These are phyloP conservation scores for Uronychia setigera DNA, from an alignment of 73 alveolate genomes.

Conservation along the genomic window DNA sequence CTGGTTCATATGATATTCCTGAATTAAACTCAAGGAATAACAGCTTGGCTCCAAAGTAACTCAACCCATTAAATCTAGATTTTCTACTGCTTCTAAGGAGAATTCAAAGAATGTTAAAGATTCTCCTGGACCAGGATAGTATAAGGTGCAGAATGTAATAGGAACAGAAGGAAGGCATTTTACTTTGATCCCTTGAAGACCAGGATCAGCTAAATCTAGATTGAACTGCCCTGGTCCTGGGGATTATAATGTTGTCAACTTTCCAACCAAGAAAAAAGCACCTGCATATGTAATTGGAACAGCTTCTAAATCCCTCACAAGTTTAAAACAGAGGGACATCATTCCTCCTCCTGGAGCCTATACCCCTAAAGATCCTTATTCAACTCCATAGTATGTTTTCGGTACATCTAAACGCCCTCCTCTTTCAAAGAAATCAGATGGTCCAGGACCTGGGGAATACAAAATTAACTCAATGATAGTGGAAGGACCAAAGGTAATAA, in stretches of 20 bases:
- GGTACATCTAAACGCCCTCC: neutral
- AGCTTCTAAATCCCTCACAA: neutral
- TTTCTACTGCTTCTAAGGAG: neutral
- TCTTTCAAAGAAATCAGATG: constrained; percentile 7
- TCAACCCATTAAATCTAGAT: neutral
- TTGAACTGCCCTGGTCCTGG: neutral
- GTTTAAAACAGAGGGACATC: neutral
- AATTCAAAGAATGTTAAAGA: neutral
- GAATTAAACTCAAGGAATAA: neutral
- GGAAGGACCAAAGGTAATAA: neutral
- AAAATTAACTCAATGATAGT: neutral
- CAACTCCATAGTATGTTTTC: neutral
- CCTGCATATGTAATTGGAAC: neutral
- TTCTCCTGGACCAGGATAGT: neutral
- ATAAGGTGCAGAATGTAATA: neutral
- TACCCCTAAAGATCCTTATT: neutral
- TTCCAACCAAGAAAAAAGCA: neutral
- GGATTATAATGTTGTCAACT: too few relatives aligned
- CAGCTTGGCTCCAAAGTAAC: neutral
- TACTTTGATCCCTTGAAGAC: neutral
- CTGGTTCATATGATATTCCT: neutral
- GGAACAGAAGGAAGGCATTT: neutral
- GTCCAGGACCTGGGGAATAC: neutral
- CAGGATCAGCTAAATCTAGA: neutral
- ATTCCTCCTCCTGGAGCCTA: neutral